These are phyloP conservation scores for Avena sativa DNA, from an alignment of 176 grass and related monocot species.

Conservation along the genomic window DNA sequence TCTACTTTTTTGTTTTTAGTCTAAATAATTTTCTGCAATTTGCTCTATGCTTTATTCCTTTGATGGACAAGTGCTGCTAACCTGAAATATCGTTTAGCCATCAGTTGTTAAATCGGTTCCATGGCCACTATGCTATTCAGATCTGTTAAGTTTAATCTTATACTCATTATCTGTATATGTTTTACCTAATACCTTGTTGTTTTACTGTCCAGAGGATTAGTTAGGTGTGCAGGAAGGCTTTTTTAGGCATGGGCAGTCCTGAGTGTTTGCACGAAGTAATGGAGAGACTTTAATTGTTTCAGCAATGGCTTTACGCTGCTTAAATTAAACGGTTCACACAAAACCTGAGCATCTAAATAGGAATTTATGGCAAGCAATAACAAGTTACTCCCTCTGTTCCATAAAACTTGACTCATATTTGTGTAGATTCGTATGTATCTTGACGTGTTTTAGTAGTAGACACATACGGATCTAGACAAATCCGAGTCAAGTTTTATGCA, in stretches of 20 bases:
- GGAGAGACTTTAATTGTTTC: not conserved
- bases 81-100: constrained; percentile 6
- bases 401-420: no score
- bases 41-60: constrained; percentile 19
- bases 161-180: not conserved
- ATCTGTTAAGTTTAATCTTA: not conserved
- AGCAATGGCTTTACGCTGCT: not conserved
- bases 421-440: no score
- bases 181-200: not conserved
- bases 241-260: not conserved
- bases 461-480: no score
- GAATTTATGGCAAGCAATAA: not conserved
- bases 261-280: not conserved
- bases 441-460: no score
- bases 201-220: not conserved
- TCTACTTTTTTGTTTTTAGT: not conserved
- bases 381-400: not conserved
- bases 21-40: constrained; percentile 26
- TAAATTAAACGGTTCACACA: not conserved
- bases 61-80: constrained; percentile 9
- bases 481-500: no score
- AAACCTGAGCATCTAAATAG: constrained; percentile 26
- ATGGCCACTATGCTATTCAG: constrained; percentile 4
- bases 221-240: not conserved
- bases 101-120: not conserved